These are phyloP conservation scores for Ascochyta clinopodiicola DNA, from an alignment of 2,329 filamentous ascomycete species.

Conservation along the genomic window DNA sequence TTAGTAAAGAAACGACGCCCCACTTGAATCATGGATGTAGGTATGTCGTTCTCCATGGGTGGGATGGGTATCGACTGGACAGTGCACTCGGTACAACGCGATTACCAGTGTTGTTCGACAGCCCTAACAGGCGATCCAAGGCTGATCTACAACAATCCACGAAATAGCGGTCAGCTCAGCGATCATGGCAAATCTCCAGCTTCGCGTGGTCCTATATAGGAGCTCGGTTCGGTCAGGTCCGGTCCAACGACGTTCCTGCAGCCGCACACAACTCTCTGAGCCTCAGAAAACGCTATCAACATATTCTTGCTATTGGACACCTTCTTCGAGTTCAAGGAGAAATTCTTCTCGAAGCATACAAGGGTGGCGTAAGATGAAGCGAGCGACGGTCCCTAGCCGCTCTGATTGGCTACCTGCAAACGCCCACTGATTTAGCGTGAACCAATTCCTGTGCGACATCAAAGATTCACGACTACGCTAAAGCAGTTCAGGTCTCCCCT, in stretches of 20 bases:
- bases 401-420: slow-evolving; percentile 23
- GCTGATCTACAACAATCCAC: not conserved
- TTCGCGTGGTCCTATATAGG: not conserved
- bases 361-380: slow-evolving; percentile 20
- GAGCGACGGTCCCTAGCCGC: slow-evolving; percentile 1
- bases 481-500: slow-evolving; percentile 5
- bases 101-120: not conserved
- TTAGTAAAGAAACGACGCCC: no score
- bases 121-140: no score
- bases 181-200: not conserved
- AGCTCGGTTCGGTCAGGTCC: slow-evolving; percentile 19
- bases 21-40: not conserved
- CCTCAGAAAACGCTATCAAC: slow-evolving; percentile 1
- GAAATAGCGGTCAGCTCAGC: slow-evolving; percentile 9
- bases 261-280: not conserved
- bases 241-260: slow-evolving; percentile 21
- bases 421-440: slow-evolving; percentile 24
- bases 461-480: slow-evolving; percentile 11
- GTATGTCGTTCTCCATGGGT: not conserved
- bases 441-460: slow-evolving; percentile 29
- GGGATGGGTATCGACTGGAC: not conserved
- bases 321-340: slow-evolving; percentile 3
- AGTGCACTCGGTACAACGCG: not conserved
- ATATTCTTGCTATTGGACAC: not conserved
- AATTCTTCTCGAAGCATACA: slow-evolving; percentile 6